Conservation (phyloP, 345 rosid species). For the Eutrema heterophyllum region DNA sequence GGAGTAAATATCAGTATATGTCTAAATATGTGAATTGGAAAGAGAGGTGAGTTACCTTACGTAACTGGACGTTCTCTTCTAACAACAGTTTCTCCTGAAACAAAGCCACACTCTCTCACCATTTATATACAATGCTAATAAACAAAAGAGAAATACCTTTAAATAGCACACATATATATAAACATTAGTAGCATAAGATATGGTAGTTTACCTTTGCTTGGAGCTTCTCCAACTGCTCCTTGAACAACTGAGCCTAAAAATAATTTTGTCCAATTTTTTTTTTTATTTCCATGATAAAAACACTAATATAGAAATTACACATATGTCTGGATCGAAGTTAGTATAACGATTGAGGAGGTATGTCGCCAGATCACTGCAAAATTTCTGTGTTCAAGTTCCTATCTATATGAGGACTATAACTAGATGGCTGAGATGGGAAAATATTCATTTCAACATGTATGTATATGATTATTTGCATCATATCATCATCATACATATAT, state of each 20-base stretch:
- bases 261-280: neutral
- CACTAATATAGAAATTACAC: neutral
- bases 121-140: neutral
- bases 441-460: neutral
- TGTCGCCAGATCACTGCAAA: neutral
- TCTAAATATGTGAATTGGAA: neutral
- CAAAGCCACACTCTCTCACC: neutral
- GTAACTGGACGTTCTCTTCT: constrained; percentile 24
- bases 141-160: neutral
- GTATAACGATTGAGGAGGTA: neutral
- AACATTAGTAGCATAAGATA: neutral
- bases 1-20: neutral
- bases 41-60: constrained; percentile 17
- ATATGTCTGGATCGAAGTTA: neutral
- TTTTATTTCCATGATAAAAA: neutral
- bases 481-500: neutral
- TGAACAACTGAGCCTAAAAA: constrained; percentile 43
- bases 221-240: constrained; percentile 46
- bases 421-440: neutral
- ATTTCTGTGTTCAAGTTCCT: neutral
- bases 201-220: constrained; percentile 42
- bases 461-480: neutral
- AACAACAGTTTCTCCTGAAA: constrained; percentile 30
- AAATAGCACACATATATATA: neutral
- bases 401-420: neutral